These are phyloP conservation scores for Cyclostephanos invisitatus DNA, from an alignment of 108 stramenopile species.

Conservation along the genomic window DNA sequence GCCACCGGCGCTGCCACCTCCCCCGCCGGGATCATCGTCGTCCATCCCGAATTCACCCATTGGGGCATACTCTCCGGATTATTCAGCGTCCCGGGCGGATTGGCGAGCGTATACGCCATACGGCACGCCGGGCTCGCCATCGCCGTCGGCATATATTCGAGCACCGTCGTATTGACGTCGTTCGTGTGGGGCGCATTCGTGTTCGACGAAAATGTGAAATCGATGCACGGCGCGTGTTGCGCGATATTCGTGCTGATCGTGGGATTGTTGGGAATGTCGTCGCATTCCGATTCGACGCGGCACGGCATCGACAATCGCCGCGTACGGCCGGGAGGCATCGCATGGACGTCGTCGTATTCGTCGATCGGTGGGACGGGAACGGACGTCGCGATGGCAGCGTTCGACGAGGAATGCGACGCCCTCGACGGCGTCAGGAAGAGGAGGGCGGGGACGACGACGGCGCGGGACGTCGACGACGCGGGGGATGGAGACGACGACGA, in stretches of 20 bases:
- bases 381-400: no score
- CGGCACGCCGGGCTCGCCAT: slow-evolving; percentile 74
- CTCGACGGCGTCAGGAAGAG: no score
- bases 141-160: slow-evolving; percentile 72
- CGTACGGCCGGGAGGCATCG: no score
- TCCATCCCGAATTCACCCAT: no score
- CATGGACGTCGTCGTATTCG: no score
- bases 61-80: slow-evolving; percentile 78
- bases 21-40: no score
- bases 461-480: not conserved
- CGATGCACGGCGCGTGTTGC: slow-evolving; percentile 24
- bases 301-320: no score
- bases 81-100: slow-evolving; percentile 72
- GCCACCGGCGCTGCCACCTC: no score
- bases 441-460: slow-evolving; percentile 6
- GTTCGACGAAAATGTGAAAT: slow-evolving; percentile 58
- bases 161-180: slow-evolving; percentile 63
- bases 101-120: slow-evolving; percentile 59
- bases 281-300: slow-evolving; percentile 15
- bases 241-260: slow-evolving; percentile 24
- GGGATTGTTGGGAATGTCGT: slow-evolving; percentile 39
- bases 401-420: no score
- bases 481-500: not conserved
- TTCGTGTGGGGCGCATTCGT: slow-evolving; percentile 64
- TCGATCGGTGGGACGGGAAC: no score